These are phyloP conservation scores for Rubroboletus pulcherrimus DNA, from an alignment of 768 basidiomycete genomes.

Conservation along the genomic window DNA sequence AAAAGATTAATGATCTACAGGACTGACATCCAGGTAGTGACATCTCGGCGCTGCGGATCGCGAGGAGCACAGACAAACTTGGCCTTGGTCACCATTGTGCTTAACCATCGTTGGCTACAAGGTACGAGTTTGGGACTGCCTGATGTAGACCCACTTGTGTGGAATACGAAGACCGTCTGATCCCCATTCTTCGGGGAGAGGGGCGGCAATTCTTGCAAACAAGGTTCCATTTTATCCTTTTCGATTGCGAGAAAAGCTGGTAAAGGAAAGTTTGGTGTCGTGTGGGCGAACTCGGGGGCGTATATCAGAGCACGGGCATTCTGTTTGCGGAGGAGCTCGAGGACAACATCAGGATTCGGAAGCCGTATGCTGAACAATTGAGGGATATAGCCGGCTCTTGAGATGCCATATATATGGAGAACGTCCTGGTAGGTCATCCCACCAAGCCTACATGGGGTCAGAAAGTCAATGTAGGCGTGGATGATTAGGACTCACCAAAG, in stretches of 20 bases:
- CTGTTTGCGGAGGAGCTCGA: constrained; percentile 63
- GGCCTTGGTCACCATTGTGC: constrained; percentile 60
- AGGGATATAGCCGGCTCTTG: constrained; percentile 73
- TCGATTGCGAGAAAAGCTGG: constrained; percentile 45
- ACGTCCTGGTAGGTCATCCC: constrained; percentile 71
- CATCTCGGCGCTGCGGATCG: constrained; percentile 55
- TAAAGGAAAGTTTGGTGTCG: constrained; percentile 44
- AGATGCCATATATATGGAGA: constrained; percentile 70
- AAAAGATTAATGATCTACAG: constrained; percentile 13
- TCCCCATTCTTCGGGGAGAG: constrained; percentile 35
- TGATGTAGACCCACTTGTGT: constrained; percentile 81
- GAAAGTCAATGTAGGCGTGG: not conserved
- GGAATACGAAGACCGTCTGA: constrained; percentile 65
- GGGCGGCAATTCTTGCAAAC: constrained; percentile 40
- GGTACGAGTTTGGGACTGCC: constrained; percentile 78
- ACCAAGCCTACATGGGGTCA: constrained; percentile 49
- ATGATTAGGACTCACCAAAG: constrained; percentile 53
- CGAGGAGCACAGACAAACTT: constrained; percentile 46
- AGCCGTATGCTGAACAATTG: constrained; percentile 77
- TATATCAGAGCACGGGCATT: constrained; percentile 61
- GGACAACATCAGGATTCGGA: constrained; percentile 66
- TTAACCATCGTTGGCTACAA: constrained; percentile 64
- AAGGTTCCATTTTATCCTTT: constrained; percentile 36
- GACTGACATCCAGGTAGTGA: constrained; percentile 70
- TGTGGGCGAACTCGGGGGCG: constrained; percentile 52